phyloP scores from a whole-genome alignment of 139 green algal genomes.

The Chlorella sorokiniana region DNA sequence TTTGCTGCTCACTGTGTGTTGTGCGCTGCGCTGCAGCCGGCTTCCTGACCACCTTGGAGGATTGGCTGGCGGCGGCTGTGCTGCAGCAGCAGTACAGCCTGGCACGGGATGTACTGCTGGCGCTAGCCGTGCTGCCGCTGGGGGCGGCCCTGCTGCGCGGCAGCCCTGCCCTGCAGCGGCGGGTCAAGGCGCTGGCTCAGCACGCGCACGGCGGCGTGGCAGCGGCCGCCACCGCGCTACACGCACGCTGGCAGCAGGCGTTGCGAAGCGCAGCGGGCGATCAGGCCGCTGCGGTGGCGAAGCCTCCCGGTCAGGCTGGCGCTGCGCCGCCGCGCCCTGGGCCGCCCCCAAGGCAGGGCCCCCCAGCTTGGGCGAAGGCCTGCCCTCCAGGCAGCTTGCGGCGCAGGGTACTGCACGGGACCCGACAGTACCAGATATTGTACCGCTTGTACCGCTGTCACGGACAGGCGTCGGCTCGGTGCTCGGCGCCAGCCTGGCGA shows the following conservation, averaged over 20 bases:
- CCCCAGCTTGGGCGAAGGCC: no score
- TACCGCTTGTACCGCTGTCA: no score
- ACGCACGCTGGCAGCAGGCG: background rate
- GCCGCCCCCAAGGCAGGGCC: no score
- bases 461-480: no score
- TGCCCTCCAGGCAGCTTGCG: no score
- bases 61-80: background rate
- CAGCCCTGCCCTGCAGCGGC: background rate
- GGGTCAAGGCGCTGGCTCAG: background rate
- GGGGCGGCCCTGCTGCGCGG: background rate
- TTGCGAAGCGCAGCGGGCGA: background rate
- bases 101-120: background rate
- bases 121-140: background rate
- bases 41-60: conserved; percentile 17
- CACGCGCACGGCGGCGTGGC: background rate
- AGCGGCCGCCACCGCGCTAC: background rate
- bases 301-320: background rate
- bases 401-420: no score
- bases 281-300: background rate
- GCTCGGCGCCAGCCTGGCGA: no score
- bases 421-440: no score
- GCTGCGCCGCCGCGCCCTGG: no score
- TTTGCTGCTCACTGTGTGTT: background rate
- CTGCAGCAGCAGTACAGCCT: conserved; percentile 7
- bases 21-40: background rate